Conservation (phyloP, 1,284 basidiomycete genomes). For the Cryptococcus sp. region DNA sequence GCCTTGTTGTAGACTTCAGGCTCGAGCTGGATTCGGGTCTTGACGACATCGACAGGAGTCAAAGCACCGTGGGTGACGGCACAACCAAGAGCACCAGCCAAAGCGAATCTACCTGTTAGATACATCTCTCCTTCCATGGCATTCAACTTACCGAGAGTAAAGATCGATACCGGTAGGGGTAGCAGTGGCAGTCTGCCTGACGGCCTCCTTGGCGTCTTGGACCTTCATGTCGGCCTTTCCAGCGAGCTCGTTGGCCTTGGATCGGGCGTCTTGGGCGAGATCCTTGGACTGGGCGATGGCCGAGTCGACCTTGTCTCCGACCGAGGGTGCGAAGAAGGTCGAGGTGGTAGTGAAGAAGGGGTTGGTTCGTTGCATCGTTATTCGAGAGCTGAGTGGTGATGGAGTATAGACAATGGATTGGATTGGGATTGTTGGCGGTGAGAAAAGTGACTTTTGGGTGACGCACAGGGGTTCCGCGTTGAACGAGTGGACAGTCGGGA, state of each 20-base stretch:
- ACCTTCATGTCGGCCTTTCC: slow-evolving; percentile 30
- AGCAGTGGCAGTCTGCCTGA: slow-evolving; percentile 29
- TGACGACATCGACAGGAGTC: slow-evolving; percentile 89
- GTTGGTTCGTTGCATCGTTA: slow-evolving; percentile 36
- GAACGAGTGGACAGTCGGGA: too few relatives aligned
- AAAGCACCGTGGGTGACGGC: slow-evolving; percentile 90
- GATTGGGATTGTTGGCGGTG: not conserved
- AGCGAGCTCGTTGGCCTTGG: slow-evolving; percentile 19
- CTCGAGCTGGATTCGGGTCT: slow-evolving; percentile 95
- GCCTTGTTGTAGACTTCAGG: slow-evolving; percentile 54
- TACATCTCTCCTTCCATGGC: not conserved
- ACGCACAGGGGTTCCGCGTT: too few relatives aligned
- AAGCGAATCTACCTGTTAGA: slow-evolving; percentile 47
- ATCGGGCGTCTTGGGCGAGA: slow-evolving; percentile 24
- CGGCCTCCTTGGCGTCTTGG: slow-evolving; percentile 43
- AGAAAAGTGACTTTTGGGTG: slow-evolving; percentile 25
- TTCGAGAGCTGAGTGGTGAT: slow-evolving; percentile 5
- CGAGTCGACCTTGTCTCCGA: slow-evolving; percentile 45
- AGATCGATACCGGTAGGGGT: slow-evolving; percentile 48
- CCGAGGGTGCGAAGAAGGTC: slow-evolving; percentile 46
- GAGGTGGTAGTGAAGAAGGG: slow-evolving; percentile 45
- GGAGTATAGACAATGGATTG: too few relatives aligned
- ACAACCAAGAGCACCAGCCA: slow-evolving; percentile 88
- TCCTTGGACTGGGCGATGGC: slow-evolving; percentile 36
- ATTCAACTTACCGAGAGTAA: slow-evolving; percentile 46